Conservation (phyloP, 768 basidiomycete species). For the Russula sp. region DNA sequence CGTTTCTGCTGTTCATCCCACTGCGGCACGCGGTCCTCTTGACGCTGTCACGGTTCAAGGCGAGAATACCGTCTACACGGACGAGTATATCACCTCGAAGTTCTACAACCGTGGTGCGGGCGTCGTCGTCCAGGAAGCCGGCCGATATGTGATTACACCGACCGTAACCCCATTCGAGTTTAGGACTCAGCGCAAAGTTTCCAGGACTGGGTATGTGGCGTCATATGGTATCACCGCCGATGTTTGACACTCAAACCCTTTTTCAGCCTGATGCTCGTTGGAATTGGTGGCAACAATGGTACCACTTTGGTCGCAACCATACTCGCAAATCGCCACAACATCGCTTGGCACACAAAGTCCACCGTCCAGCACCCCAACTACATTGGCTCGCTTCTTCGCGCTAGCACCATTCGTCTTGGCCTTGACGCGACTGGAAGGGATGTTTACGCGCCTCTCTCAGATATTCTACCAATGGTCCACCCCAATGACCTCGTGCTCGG, state of each 20-base stretch:
- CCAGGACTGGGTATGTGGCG: slow-evolving; percentile 77
- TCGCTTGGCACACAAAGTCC: slow-evolving; percentile 90
- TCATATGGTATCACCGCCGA: slow-evolving; percentile 8
- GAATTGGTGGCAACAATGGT: slow-evolving; percentile 97
- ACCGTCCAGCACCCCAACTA: slow-evolving; percentile 95
- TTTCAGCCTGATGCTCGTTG: slow-evolving; percentile 90
- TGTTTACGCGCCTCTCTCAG: slow-evolving; percentile 86
- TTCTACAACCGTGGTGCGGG: slow-evolving; percentile 77
- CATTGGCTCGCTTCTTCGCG: slow-evolving; percentile 93
- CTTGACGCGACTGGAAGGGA: slow-evolving; percentile 81
- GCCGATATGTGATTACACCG: slow-evolving; percentile 76
- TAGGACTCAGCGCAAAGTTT: slow-evolving; percentile 80
- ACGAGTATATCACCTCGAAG: slow-evolving; percentile 79
- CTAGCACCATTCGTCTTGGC: slow-evolving; percentile 91
- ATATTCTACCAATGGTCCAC: slow-evolving; percentile 95
- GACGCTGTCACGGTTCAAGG: slow-evolving; percentile 77
- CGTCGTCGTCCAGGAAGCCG: slow-evolving; percentile 59
- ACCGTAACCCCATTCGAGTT: slow-evolving; percentile 83
- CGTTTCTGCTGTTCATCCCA: slow-evolving; percentile 74
- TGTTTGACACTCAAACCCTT: slow-evolving; percentile 8
- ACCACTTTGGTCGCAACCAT: slow-evolving; percentile 91
- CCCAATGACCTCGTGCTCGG: slow-evolving; percentile 97
- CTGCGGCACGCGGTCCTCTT: slow-evolving; percentile 69
- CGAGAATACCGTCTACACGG: slow-evolving; percentile 74
- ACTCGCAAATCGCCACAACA: slow-evolving; percentile 92